A percentile compares a stretch with the other conserved stretches of the same genome.
phyloP scores from a whole-genome alignment of 1,284 basidiomycete genomes.

The Singerocomus inundabilis region DNA sequence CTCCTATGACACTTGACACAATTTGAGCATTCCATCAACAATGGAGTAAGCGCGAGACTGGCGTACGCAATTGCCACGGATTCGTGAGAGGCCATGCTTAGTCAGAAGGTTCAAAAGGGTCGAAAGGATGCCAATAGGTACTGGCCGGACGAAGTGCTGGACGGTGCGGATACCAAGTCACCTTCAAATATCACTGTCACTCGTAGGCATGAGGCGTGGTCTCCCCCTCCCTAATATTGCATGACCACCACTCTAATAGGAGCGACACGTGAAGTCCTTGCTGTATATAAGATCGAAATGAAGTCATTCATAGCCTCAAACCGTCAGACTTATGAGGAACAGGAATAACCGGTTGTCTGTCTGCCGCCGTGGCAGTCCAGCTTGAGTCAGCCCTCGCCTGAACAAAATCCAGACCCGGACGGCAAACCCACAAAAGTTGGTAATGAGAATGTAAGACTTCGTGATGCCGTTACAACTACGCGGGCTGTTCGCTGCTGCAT shows the following conservation, averaged over 20 bases:
- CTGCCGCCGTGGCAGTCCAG: neutral
- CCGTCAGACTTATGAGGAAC: slow-evolving; percentile 2
- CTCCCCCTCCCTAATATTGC: slow-evolving; percentile 2
- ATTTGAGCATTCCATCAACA: slow-evolving; percentile 2
- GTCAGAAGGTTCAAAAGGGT: neutral
- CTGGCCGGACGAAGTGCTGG: slow-evolving; percentile 1
- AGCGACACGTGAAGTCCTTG: slow-evolving; percentile 19
- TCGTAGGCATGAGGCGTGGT: slow-evolving; percentile 5
- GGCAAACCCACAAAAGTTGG: no score
- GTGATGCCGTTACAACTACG: no score
- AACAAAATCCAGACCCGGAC: no score
- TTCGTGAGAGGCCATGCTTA: slow-evolving; percentile 14
- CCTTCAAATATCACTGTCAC: slow-evolving; percentile 21
- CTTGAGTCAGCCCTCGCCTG: no score
- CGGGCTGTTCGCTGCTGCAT: no score
- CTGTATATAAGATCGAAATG: slow-evolving; percentile 18
- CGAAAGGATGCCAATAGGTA: slow-evolving; percentile 1
- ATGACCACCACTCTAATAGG: slow-evolving; percentile 7
- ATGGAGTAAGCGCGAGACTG: neutral
- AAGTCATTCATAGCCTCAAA: slow-evolving; percentile 21
- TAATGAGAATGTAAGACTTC: no score
- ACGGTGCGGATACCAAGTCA: neutral
- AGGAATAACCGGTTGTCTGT: neutral
- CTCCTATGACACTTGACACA: slow-evolving; percentile 38
- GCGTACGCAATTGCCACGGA: slow-evolving; percentile 27